Conservation (phyloP, 73 alveolate genomes). For the Uronychia binucleata region DNA sequence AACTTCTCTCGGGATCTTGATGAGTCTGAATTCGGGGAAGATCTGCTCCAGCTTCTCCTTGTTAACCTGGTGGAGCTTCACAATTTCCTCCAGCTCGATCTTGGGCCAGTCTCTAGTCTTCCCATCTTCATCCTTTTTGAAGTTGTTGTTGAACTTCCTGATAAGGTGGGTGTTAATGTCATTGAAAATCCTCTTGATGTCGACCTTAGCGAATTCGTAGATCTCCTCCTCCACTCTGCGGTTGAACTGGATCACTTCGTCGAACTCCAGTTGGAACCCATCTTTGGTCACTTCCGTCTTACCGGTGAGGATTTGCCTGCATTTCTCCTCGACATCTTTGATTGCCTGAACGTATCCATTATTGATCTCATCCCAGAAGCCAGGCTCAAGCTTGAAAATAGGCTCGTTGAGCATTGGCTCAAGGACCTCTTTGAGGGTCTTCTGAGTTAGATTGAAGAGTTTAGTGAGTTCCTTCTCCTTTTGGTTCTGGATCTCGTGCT, state of each 20-base stretch:
- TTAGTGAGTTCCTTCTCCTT: slow-evolving; percentile 53
- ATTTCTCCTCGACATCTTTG: slow-evolving; percentile 22
- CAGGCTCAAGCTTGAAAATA: slow-evolving; percentile 33
- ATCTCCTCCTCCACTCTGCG: slow-evolving; percentile 40
- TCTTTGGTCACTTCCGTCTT: neutral
- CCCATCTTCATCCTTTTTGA: slow-evolving; percentile 58
- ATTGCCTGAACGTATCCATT: slow-evolving; percentile 20
- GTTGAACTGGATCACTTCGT: neutral
- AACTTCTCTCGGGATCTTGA: slow-evolving; percentile 40
- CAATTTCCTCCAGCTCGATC: slow-evolving; percentile 34
- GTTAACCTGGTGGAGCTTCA: slow-evolving; percentile 12
- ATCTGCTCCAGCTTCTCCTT: slow-evolving; percentile 31
- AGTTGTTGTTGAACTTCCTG: slow-evolving; percentile 42
- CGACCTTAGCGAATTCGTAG: slow-evolving; percentile 22
- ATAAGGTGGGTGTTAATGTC: slow-evolving; percentile 45
- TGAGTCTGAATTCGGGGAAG: slow-evolving; percentile 21
- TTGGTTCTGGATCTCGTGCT: slow-evolving; percentile 27
- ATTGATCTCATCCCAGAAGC: slow-evolving; percentile 54
- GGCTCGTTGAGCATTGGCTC: slow-evolving; percentile 48
- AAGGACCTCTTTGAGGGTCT: slow-evolving; percentile 27
- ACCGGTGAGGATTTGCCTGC: slow-evolving; percentile 17
- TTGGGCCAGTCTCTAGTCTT: slow-evolving; percentile 59
- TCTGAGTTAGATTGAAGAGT: slow-evolving; percentile 7
- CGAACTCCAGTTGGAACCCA: neutral
- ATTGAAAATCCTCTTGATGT: slow-evolving; percentile 29